Base-by-base conservation (phyloP, 2,329 filamentous ascomycete species). In the Fusarium tricinctum region DNA sequence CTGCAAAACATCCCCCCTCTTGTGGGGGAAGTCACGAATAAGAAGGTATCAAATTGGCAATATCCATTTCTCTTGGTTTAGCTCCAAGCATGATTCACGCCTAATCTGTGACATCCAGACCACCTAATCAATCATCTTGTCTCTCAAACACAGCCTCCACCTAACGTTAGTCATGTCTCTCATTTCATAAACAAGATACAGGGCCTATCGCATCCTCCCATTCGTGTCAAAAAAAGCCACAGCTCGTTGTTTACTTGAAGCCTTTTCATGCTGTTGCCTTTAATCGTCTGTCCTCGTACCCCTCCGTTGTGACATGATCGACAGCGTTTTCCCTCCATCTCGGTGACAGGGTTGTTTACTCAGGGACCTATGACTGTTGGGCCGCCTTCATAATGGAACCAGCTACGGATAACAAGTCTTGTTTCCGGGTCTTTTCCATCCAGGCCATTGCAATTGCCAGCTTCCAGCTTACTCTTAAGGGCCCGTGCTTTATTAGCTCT, bases 251-350 rank as follows among this genome's bases (percentile, higher is more conserved):
- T 64, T 48, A 58, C 44, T 33, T 35, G 28, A 45, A 56, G 40
- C 59, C 13, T 2, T 39, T 2, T 39, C 19, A n/a, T 30, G 28
- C 26, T 23, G 17, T 23, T 14, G 26, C 28, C 28, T 22, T 33
- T 15, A 13, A 22, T 20, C 28, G 19, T 58, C 22, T 19, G 17
- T 32, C 23, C 28, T 44, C 33, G 35, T 69, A 43, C 66, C 56
- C 50, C 54, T 61, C 60, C 39, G 57, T 51, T 46, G 33, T 22
- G 38, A 53, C n/a, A 45, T 59, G 66, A 69, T 69, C 56, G 66
- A 66, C 61, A 35, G 23, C 23, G n/a, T 63, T 55, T 45, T 63
- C 56, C 20, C 32, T 63, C 58, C 57, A 38, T 66, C 39, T 39
- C 30, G 43, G 20, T 39, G 39, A 62, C 66, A 68, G 52, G 66